These are phyloP conservation scores for Zopfia rhizophila DNA, from an alignment of 2,329 filamentous ascomycete genomes.

Conservation along the genomic window DNA sequence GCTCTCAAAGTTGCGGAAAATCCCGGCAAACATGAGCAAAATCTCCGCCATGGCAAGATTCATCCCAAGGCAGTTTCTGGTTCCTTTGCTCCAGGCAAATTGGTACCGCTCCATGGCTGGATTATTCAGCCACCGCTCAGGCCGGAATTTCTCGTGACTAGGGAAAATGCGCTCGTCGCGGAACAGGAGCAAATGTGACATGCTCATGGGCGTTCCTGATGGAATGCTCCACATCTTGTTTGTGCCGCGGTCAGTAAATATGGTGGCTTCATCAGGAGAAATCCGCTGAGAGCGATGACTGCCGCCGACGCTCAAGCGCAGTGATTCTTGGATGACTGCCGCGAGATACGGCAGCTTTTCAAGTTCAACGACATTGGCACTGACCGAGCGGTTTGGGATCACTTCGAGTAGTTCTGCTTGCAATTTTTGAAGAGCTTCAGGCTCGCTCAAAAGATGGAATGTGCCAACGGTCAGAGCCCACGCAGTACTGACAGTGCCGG, in stretches of 20 bases:
- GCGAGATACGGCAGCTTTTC: slow-evolving; percentile 22
- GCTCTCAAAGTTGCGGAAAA: too few species aligned
- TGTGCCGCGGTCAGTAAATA: slow-evolving; percentile 2
- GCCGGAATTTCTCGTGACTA: slow-evolving; percentile 20
- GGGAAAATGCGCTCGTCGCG: slow-evolving; percentile 32
- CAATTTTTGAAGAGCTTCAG: slow-evolving; percentile 25
- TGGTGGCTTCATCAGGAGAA: slow-evolving; percentile 18
- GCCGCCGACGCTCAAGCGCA: slow-evolving; percentile 43
- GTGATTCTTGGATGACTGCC: slow-evolving; percentile 23
- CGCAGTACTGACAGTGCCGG: slow-evolving; percentile 18
- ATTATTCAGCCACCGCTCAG: slow-evolving; percentile 35
- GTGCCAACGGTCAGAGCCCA: slow-evolving; percentile 9
- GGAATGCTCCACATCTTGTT: slow-evolving; percentile 18
- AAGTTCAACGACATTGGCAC: slow-evolving; percentile 16
- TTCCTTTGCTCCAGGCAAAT: slow-evolving; percentile 50
- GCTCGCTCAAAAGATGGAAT: slow-evolving; percentile 16
- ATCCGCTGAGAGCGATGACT: slow-evolving; percentile 30
- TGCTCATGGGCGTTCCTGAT: slow-evolving; percentile 34
- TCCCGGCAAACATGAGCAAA: too few species aligned
- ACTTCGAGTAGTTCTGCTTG: slow-evolving; percentile 9
- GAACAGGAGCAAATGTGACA: slow-evolving; percentile 35
- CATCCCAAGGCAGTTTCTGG: slow-evolving; percentile 52
- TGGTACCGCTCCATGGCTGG: too few species aligned
- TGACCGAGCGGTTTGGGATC: slow-evolving; percentile 13
- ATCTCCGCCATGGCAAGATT: slow-evolving; percentile 26